These are phyloP conservation scores for Cubamyces sp. DNA, from an alignment of 768 basidiomycete genomes.

Conservation along the genomic window DNA sequence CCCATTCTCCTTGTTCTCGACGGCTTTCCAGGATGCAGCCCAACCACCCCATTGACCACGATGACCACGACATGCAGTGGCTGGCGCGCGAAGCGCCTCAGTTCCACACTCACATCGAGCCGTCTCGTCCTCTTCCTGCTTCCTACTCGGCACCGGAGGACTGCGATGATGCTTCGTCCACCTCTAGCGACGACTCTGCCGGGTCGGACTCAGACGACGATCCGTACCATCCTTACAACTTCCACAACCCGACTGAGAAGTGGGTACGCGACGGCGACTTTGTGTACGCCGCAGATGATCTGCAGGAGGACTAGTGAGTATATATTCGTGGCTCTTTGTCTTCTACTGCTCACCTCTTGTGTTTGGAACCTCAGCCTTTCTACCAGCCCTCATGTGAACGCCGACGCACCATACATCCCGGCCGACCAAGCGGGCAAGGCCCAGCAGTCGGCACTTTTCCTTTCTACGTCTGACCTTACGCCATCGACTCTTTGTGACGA, in stretches of 20 bases:
- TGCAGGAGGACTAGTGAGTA: slow-evolving; percentile 14
- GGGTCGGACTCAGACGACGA: slow-evolving; percentile 21
- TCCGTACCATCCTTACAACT: slow-evolving; percentile 19
- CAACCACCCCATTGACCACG: slow-evolving; percentile 9
- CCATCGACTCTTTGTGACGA: neutral
- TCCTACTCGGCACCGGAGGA: neutral
- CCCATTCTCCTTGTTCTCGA: slow-evolving; percentile 10
- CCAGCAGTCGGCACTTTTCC: slow-evolving; percentile 1
- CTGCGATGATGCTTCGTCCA: slow-evolving; percentile 9
- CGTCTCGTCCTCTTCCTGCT: neutral
- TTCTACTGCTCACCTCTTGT: slow-evolving; percentile 6
- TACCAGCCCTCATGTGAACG: neutral
- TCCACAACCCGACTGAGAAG: slow-evolving; percentile 10
- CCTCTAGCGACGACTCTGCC: slow-evolving; percentile 14
- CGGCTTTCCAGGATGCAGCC: slow-evolving; percentile 13
- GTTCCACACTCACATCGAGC: slow-evolving; percentile 12
- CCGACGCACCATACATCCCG: slow-evolving; percentile 20
- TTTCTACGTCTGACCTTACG: slow-evolving; percentile 3
- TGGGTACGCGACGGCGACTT: slow-evolving; percentile 19
- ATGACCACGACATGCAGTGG: slow-evolving; percentile 18
- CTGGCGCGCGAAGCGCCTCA: slow-evolving; percentile 22
- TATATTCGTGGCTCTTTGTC: neutral
- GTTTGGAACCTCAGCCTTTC: slow-evolving; percentile 3
- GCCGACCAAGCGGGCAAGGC: neutral
- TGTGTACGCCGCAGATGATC: slow-evolving; percentile 20